These are phyloP conservation scores for Fusarium euwallaceae DNA, from an alignment of 2,329 filamentous ascomycete species.

Conservation along the genomic window DNA sequence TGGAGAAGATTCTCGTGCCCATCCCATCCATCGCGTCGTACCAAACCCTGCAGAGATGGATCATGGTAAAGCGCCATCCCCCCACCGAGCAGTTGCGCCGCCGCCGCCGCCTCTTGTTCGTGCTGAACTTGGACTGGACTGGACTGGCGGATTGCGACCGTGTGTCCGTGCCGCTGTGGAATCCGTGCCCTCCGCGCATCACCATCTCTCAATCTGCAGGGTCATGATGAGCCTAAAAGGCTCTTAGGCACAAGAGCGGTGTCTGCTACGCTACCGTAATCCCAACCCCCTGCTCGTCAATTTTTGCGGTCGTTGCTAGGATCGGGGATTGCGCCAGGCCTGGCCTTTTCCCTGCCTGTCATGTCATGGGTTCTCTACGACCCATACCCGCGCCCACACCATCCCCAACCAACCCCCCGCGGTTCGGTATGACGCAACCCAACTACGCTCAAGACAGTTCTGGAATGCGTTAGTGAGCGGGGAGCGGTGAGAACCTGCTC, in stretches of 20 bases:
- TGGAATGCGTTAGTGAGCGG: constrained; percentile 39
- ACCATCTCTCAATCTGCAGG: constrained; percentile 38
- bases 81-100: constrained; percentile 25
- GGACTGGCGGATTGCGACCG: constrained; percentile 16
- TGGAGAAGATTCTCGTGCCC: constrained; percentile 14
- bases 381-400: constrained; percentile 32
- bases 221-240: constrained; percentile 42
- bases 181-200: constrained; percentile 41
- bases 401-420: constrained; percentile 35
- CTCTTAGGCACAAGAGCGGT: constrained; percentile 41
- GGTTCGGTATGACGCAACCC: constrained; percentile 46
- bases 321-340: constrained; percentile 25
- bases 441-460: constrained; percentile 33
- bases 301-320: constrained; percentile 37
- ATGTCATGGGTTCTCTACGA: constrained; percentile 44
- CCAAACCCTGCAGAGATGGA: constrained; percentile 11
- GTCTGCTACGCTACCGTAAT: constrained; percentile 36
- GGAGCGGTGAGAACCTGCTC: constrained; percentile 38
- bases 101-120: constrained; percentile 31
- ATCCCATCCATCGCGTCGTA: background rate
- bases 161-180: constrained; percentile 27
- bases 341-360: constrained; percentile 39
- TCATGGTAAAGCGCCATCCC: constrained; percentile 4
- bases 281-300: constrained; percentile 32
- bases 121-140: constrained; percentile 9